Evolutionary conservation across 116 monocot species (phyloP).

Genomic region (Papilionanthe hybrid): DNA sequence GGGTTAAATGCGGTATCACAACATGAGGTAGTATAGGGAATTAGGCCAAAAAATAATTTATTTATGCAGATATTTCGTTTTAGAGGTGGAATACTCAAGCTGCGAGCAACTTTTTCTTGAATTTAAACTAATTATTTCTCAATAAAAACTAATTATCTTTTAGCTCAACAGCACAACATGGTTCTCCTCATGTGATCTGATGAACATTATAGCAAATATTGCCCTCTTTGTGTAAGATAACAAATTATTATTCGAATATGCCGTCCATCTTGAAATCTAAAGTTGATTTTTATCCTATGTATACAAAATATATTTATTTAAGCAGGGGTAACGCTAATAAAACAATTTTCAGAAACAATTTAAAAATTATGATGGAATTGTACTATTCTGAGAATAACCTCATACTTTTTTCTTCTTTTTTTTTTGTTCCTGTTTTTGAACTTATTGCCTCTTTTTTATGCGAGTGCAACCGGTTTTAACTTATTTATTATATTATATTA

Average conservation of each 20-base stretch:
- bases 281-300: background rate
- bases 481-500: too few species aligned
- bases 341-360: background rate
- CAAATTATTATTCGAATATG: background rate
- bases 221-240: background rate
- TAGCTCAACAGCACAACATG: too few species aligned
- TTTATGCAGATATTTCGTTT: too few species aligned
- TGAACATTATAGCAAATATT: background rate
- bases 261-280: background rate
- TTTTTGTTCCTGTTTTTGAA: background rate
- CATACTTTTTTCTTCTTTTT: background rate
- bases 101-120: too few species aligned
- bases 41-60: too few species aligned
- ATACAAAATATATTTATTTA: background rate
- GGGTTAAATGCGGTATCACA: too few species aligned
- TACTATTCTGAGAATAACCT: background rate
- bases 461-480: background rate
- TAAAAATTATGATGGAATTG: background rate
- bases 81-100: too few species aligned
- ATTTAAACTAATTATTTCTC: background rate
- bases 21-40: too few species aligned
- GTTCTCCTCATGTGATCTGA: too few species aligned
- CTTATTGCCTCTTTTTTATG: background rate
- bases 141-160: background rate
- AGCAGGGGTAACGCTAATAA: background rate